Conservation (phyloP, 176 grass and related monocot genomes). For the Panicum miliaceum region DNA sequence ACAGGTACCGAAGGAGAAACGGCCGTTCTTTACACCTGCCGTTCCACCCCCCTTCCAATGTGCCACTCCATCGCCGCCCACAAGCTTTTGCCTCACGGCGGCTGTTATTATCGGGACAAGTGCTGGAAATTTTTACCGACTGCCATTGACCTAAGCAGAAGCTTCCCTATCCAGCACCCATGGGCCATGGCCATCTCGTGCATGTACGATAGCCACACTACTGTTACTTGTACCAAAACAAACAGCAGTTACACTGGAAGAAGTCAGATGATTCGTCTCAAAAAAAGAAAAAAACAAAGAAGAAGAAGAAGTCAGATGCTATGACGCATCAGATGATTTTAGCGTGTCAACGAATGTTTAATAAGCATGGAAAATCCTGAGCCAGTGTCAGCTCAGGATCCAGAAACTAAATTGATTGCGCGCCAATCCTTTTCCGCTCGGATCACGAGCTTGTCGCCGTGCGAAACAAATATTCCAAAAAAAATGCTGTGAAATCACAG, state of each 20-base stretch:
- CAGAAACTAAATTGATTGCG: background rate
- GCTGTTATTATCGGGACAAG: background rate
- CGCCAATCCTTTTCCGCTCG: constrained; percentile 8
- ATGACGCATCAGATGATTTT: background rate
- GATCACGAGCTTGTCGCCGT: background rate
- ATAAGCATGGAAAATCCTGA: background rate
- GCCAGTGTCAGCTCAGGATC: background rate
- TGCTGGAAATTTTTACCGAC: background rate
- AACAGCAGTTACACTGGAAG: background rate
- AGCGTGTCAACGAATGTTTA: background rate
- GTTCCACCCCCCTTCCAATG: constrained; percentile 35
- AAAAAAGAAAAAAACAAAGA: too few relatives aligned
- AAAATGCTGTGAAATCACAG: background rate
- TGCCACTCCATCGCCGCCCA: constrained; percentile 42
- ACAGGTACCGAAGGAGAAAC: background rate
- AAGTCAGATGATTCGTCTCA: too few relatives aligned
- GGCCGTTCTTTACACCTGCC: constrained; percentile 19
- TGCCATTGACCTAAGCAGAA: constrained; percentile 14
- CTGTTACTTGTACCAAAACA: background rate
- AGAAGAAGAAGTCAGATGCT: background rate
- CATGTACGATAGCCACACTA: background rate
- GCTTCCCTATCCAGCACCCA: background rate
- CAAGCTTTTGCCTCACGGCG: constrained; percentile 18
- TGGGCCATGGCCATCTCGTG: background rate
- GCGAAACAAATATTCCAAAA: background rate